Base-by-base conservation (phyloP, 73 alveolate genomes). In the Tetrahymena thermophila region DNA sequence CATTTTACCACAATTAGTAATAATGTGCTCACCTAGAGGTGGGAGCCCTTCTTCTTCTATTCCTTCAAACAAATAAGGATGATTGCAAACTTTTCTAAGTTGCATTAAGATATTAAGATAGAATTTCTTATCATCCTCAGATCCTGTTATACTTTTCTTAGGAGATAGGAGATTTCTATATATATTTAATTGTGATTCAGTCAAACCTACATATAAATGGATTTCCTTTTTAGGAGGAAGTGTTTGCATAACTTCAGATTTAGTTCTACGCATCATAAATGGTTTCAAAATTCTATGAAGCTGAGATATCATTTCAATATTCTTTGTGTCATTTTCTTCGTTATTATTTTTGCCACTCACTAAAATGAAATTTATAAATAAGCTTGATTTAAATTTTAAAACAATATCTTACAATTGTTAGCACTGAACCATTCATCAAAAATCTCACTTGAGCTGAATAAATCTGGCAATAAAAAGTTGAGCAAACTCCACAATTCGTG, bases 401-500 rank as follows among this genome's bases (percentile, higher is more conserved):
- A 28, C 14, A 21, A 85, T 85, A 21, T 4, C 25, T 85, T 85
- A 38, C 94, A 34, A 35, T 43, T 96, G 89, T 97, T 96, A 23
- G 98, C 96, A 43, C 97, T 98, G 94, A 98, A 98, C 99, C 99
- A 97, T 94, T 98, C 98, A 84, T 98, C 99, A 85, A 98, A 98
- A 19, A 98, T 99, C 37, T 98, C 99, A 10, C 97, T 89, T 17
- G 99, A 97, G 83, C 97, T 96, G 97, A 99, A 98, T 85, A 99
- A 96, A 95, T 99, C 99, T 25, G 99, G 99, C 93, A 99, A 97
- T 85, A 99, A 97, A 95, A 98, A 99, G 96, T 99, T 99, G 31
- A 99, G 96, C 94, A 99, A 95, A 43, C 99, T 98, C 99, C 99
- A 99, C 93, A 99, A 97, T 96, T 99, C 99, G 83, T 99, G 99